Evolutionary conservation across 768 basidiomycete species (phyloP), one percentile per base, ranked within the genome.

Genomic region (Boletales sp.): DNA sequence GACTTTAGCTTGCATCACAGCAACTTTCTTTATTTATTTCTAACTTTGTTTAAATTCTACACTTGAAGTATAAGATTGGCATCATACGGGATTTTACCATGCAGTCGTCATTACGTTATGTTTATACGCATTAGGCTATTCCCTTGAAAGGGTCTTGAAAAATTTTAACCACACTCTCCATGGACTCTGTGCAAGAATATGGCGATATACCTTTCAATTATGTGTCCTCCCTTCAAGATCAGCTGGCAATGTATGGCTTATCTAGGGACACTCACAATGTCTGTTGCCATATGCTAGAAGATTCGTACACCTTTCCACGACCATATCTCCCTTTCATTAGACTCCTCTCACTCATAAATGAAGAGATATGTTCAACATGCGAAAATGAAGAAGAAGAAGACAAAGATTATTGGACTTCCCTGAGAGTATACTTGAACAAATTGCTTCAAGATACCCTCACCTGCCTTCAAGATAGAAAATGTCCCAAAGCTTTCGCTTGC

Each of bases 381-480:
- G 5, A n/a, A 5, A 32, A 32, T n/a, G 42, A 43, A 43, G 17
- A 21, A 0, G 3, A 31, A 11, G 5, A 48, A 31, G 41, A 53
- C 18, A 12, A 18, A 15, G 17, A n/a, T 12, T 53, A 53, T 31
- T 53, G 51, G 51, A 44, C 7, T 18, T 49, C 37, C 7, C 17
- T 53, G 6, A 1, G 42, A 14, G 14, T 33, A 28, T 49, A 53
- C 15, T 36, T 48, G 3, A 53, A 48, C 12, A 2, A 19, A 2
- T 7, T 48, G 13, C 25, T 49, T 6, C 4, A 35, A 31, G 44
- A 37, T 17, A 43, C 46, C 5, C 13, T 52, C 12, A 38, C 3
- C 5, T 3, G 1, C n/a, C 5, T 44, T 0, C 0, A 40, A 15
- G 1, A 14, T 13, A 40, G 31, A 30, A 0, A 10, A 19, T 10